Evolutionary conservation across 179 eudicot species (phyloP), one percentile per base, ranked within the genome.

Genomic region (Drosera spatulata): DNA sequence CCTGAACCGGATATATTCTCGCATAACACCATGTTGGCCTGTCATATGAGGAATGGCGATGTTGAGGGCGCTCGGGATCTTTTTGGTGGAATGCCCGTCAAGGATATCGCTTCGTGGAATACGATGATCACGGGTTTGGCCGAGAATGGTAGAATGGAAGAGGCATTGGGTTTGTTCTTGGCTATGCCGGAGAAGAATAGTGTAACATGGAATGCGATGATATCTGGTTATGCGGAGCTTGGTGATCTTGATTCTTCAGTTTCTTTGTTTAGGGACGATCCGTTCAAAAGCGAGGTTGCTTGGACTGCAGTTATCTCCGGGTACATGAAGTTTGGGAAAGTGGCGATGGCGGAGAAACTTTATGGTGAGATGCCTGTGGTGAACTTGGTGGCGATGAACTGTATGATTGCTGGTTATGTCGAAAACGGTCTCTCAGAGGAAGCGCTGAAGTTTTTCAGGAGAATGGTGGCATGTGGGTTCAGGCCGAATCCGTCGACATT

Each of bases 331-430:
- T 59, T 54, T 41, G 80, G 84, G 52, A 80, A 78, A 40, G 80
- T 87, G 55, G 86, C 61, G 55, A 67, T 75, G 71, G 95, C 97
- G 0, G 89, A 87, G 37, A 76, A 45, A 55, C 63, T 74, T 65
- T 90, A 71, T 61, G 61, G 71, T 7, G 88, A 79, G 58, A 82
- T 84, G 80, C 73, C 68, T 1, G 57, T 56, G 50, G 83, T 69
- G 80, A 87, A 77, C 69, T 63, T 82, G 64, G 85, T 87, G 53
- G 81, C 90, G 2, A 83, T 88, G 93, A 90, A 90, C 58, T 79
- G 93, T 60, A 83, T 90, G 97, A 79, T 90, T 55, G 63, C 95
- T 43, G 97, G 95, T 44, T 87, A 87, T 72, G 85, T 90, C 13
- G 90, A 80, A 51, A 87, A 90, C 64, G 67, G 71, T 55, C 74